Conservation (phyloP, 2,329 filamentous ascomycete genomes). For the Coniochaeta ligniaria region DNA sequence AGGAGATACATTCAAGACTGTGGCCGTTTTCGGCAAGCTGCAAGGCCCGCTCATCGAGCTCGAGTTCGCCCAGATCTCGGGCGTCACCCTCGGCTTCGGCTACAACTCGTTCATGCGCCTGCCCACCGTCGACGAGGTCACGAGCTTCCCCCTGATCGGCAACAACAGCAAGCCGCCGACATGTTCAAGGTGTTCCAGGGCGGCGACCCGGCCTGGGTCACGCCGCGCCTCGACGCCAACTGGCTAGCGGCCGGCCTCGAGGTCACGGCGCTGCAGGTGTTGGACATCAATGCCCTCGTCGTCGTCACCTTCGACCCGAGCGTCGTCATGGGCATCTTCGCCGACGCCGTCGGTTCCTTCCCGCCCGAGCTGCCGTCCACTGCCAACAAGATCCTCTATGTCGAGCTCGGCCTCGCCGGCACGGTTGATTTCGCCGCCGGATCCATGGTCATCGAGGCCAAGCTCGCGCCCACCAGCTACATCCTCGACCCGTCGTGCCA, state of each 20-base stretch:
- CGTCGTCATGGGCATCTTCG: conserved; percentile 11
- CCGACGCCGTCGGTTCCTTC: conserved; percentile 3
- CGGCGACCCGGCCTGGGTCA: conserved; percentile 20
- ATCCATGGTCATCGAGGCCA: conserved; percentile 20
- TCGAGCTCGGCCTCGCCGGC: conserved; percentile 21
- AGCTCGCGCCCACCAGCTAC: conserved; percentile 25
- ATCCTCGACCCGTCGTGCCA: conserved; percentile 25
- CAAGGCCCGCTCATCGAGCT: conserved; percentile 29
- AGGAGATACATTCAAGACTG: conserved; percentile 14
- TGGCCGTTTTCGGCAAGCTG: conserved; percentile 28
- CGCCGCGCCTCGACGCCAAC: conserved; percentile 16
- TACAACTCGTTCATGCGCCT: conserved; percentile 25
- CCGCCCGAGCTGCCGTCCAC: conserved; percentile 3
- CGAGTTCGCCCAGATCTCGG: conserved; percentile 27
- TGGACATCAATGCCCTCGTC: conserved; percentile 26
- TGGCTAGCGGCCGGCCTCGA: conserved; percentile 31
- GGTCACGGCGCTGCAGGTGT: conserved; percentile 29
- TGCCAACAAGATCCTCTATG: conserved; percentile 5
- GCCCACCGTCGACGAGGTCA: conserved; percentile 20
- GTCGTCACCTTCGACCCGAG: conserved; percentile 21
- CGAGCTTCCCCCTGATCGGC: conserved; percentile 23
- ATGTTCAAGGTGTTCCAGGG: background rate
- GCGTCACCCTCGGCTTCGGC: conserved; percentile 29
- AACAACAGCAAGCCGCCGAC: background rate
- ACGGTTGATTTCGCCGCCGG: conserved; percentile 20